Percentiles rank a stretch among this genome's conserved stretches.
phyloP scores from a whole-genome alignment of 1,139 yeast species.

The Lodderomyces margitis region DNA sequence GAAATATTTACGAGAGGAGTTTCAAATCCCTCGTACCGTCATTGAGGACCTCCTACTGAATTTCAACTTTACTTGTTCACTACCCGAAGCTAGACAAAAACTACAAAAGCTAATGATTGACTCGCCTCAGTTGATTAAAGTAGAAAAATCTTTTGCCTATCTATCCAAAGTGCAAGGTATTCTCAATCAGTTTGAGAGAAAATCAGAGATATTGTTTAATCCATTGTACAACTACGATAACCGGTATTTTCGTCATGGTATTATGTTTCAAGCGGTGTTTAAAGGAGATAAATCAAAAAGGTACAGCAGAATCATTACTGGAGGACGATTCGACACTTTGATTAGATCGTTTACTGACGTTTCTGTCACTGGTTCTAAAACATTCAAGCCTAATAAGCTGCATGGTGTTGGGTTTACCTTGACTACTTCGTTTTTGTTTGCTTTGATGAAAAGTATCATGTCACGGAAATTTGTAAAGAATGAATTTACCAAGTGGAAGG shows the following conservation, averaged over 20 bases:
- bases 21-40: conserved; percentile 77
- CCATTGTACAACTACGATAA: conserved; percentile 85
- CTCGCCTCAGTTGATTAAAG: conserved; percentile 59
- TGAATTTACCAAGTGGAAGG: conserved; percentile 28
- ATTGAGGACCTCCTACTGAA: conserved; percentile 71
- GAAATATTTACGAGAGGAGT: conserved; percentile 61
- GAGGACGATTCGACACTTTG: conserved; percentile 85
- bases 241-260: conserved; percentile 71
- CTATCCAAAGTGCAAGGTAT: conserved; percentile 55
- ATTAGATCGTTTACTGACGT: conserved; percentile 55
- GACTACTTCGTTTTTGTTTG: conserved; percentile 40
- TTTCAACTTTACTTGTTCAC: conserved; percentile 71
- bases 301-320: conserved; percentile 67
- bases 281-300: conserved; percentile 47
- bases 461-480: conserved; percentile 23
- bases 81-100: conserved; percentile 61
- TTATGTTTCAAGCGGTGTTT: conserved; percentile 84
- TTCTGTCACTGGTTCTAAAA: conserved; percentile 39
- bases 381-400: conserved; percentile 20
- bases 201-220: conserved; percentile 39
- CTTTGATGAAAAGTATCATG: conserved; percentile 38
- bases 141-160: conserved; percentile 63
- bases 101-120: conserved; percentile 72
- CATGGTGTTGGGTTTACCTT: conserved; percentile 72
- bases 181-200: conserved; percentile 53